Base-by-base conservation (phyloP, 306 rosid genomes). In the Vigna mungo region DNA sequence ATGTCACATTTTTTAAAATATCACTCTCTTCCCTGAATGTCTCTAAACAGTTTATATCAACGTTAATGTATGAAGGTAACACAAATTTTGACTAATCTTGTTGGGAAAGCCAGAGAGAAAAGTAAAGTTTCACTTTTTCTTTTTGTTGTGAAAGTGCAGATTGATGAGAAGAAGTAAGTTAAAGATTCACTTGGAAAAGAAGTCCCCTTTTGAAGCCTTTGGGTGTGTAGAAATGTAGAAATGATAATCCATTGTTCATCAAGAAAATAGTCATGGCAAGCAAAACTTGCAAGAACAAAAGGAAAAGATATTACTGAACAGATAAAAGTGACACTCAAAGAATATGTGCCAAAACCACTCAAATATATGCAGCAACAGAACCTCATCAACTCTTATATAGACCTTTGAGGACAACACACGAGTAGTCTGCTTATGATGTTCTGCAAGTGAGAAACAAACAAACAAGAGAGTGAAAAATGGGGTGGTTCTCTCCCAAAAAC, bases 271-370 rank as follows among this genome's bases (percentile, higher is more conserved):
- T 58, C 1, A 43, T 58, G 75, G 87, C 49, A 80, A 79, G 87
- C 37, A 51, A 68, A 59, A 68, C 83, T 72, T 87, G 72, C 82
- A 79, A 75, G 80, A 77, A 63, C 74, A 77, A 63, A 53, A 59
- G 43, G 55, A 59, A 58, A 14, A 70, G 65, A 74, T 10, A 75
- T 81, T 65, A 78, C 80, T 65, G 78, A 76, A 34, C 48, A 6
- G 52, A 66, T 51, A 34, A 44, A 76, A 76, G 72, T 83, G 59
- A 83, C 96, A 95, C 96, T 88, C 95, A 83, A 94, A 84, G 97
- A 83, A 95, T 87, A 94, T 88, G 84, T 89, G 85, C 97, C 89
- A 85, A 86, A 84, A 43, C 80, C 79, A 72, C 60, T 72, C 68
- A 49, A 32, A 11, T 61, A 36, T 75, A 53, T 37, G 63, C 77